Percentiles rank a stretch among this genome's conserved stretches.
Evolutionary conservation across 2,329 filamentous ascomycete species (phyloP).

Genomic region (Colletotrichum viniferum): DNA sequence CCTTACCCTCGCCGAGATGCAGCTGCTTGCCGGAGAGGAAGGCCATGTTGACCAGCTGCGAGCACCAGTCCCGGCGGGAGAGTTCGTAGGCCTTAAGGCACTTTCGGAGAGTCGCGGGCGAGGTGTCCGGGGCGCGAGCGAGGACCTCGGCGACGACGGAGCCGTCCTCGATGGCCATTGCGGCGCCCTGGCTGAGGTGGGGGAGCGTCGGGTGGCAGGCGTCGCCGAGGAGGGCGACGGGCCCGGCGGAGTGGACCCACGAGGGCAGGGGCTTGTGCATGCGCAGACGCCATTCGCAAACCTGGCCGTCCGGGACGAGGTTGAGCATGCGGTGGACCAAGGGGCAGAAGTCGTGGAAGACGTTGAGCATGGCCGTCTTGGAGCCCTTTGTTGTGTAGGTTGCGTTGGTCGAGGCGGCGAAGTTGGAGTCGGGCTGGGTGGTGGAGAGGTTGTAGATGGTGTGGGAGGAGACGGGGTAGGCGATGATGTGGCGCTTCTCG

Average conservation of each 20-base stretch:
- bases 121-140: constrained; percentile 38
- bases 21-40: constrained; percentile 56
- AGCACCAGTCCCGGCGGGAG: constrained; percentile 59
- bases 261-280: constrained; percentile 60
- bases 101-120: constrained; percentile 46
- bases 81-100: constrained; percentile 59
- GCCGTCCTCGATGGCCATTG: constrained; percentile 72
- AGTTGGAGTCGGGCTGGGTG: constrained; percentile 65
- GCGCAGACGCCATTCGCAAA: constrained; percentile 69
- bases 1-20: constrained; percentile 62
- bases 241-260: constrained; percentile 56
- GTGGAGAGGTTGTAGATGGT: constrained; percentile 69
- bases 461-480: constrained; percentile 74
- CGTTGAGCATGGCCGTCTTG: constrained; percentile 65
- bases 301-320: constrained; percentile 64
- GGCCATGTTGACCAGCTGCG: constrained; percentile 57
- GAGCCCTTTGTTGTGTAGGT: constrained; percentile 69
- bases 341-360: constrained; percentile 66
- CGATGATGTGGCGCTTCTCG: constrained; percentile 76
- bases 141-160: constrained; percentile 63
- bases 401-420: constrained; percentile 59
- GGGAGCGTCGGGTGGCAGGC: constrained; percentile 72
- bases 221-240: constrained; percentile 64
- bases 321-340: constrained; percentile 62
- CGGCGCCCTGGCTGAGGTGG: constrained; percentile 70